Percentiles rank a stretch among this genome's conserved stretches.
Evolutionary conservation across 495 filamentous ascomycete genomes (phyloP).

Genomic region (Tuber indicum): DNA sequence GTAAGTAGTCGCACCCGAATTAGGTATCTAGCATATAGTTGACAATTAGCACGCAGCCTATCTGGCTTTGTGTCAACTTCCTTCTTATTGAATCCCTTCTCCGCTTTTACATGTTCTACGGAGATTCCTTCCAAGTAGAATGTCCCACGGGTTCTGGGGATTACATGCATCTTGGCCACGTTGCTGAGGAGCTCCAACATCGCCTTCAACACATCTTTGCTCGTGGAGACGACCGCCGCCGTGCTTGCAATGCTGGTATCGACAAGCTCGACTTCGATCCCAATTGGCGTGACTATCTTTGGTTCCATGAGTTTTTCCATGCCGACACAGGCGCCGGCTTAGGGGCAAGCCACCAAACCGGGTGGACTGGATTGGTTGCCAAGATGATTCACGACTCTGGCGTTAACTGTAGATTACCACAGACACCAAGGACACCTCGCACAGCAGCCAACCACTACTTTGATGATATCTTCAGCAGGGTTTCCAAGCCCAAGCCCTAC

Average conservation of each 20-base stretch:
- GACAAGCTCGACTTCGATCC: slow-evolving; percentile 83
- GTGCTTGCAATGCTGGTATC: slow-evolving; percentile 75
- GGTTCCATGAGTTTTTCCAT: slow-evolving; percentile 97
- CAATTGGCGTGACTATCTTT: slow-evolving; percentile 86
- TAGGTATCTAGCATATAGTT: neutral
- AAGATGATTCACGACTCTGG: slow-evolving; percentile 97
- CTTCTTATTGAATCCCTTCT: slow-evolving; percentile 85
- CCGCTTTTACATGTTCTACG: slow-evolving; percentile 93
- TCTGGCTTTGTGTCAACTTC: slow-evolving; percentile 96
- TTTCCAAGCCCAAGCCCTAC: slow-evolving; percentile 46
- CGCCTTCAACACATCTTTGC: slow-evolving; percentile 87
- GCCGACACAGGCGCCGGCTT: slow-evolving; percentile 83
- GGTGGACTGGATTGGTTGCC: slow-evolving; percentile 94
- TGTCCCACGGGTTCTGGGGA: slow-evolving; percentile 92
- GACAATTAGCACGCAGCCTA: slow-evolving; percentile 51
- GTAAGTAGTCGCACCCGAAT: slow-evolving; percentile 18
- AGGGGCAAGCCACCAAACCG: slow-evolving; percentile 89
- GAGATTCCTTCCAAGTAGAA: slow-evolving; percentile 76
- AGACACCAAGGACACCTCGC: slow-evolving; percentile 81
- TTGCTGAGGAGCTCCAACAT: slow-evolving; percentile 95
- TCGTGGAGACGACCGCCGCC: slow-evolving; percentile 70
- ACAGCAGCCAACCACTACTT: slow-evolving; percentile 86
- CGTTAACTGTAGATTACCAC: slow-evolving; percentile 82
- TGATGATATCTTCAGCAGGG: slow-evolving; percentile 73
- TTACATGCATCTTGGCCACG: slow-evolving; percentile 89